Conservation (phyloP, 2,329 filamentous ascomycete species). For the Mollisia scopiformis region DNA sequence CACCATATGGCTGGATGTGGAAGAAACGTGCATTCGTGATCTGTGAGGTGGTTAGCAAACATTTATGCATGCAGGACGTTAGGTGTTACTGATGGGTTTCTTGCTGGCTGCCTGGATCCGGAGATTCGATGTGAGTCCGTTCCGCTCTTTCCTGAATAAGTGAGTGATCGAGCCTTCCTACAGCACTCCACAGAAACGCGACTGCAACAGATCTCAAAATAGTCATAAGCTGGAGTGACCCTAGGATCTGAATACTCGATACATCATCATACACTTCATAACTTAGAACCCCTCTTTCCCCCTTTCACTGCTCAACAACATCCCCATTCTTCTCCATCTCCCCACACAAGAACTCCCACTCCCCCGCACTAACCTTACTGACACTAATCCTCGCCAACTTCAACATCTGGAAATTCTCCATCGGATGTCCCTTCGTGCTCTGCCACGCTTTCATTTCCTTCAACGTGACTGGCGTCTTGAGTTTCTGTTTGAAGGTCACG, state of each 20-base stretch:
- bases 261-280: neutral
- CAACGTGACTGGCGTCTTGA: conserved; percentile 70
- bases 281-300: neutral
- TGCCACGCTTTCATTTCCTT: conserved; percentile 70
- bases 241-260: too few relatives aligned
- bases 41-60: neutral
- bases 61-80: neutral
- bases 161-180: too few relatives aligned
- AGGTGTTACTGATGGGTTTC: too few relatives aligned
- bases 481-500: conserved; percentile 85
- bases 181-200: too few relatives aligned
- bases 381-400: conserved; percentile 85
- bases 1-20: neutral
- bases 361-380: conserved; percentile 62
- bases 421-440: conserved; percentile 51
- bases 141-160: too few relatives aligned
- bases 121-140: too few relatives aligned
- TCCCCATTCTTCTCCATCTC: conserved; percentile 40
- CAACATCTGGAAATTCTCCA: conserved; percentile 81
- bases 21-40: neutral
- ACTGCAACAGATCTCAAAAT: too few relatives aligned
- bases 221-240: too few relatives aligned
- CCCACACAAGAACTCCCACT: conserved; percentile 67
- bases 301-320: conserved; percentile 12
- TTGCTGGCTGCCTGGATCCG: too few relatives aligned